A percentile compares a stretch with the other conserved stretches of the same genome.
Evolutionary conservation across 306 rosid genomes (phyloP).

Genomic region (Gleditsia sinensis): DNA sequence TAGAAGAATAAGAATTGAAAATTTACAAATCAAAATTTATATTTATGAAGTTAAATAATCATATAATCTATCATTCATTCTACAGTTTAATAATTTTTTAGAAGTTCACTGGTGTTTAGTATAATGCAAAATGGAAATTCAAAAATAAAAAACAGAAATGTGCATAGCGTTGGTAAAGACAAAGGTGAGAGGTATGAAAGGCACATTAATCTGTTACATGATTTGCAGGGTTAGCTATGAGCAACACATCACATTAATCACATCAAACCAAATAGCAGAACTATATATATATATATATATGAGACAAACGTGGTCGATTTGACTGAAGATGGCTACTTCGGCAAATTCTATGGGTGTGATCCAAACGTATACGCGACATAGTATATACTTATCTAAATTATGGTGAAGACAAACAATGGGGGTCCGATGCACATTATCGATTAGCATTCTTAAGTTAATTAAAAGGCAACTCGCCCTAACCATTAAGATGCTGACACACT

Average conservation of each 20-base stretch:
- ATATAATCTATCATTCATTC: too few species aligned
- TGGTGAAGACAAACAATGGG: neutral
- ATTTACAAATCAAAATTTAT: too few species aligned
- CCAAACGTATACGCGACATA: neutral
- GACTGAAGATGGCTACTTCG: neutral
- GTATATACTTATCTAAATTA: conserved; percentile 7
- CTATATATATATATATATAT: neutral
- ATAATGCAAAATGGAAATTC: too few species aligned
- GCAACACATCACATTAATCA: conserved; percentile 6
- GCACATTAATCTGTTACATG: neutral
- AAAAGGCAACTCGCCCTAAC: too few species aligned
- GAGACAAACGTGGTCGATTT: neutral
- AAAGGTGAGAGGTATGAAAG: neutral
- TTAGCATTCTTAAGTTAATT: neutral
- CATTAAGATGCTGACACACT: too few species aligned
- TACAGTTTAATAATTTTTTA: too few species aligned
- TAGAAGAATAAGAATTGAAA: too few species aligned
- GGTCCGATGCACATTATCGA: neutral
- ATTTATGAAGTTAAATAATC: too few species aligned
- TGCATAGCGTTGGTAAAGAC: too few species aligned
- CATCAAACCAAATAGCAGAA: neutral
- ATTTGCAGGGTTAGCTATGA: neutral
- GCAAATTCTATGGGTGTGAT: conserved; percentile 3
- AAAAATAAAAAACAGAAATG: too few species aligned
- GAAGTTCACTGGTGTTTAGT: too few species aligned